These are phyloP conservation scores for Xylariales sp. DNA, from an alignment of 2,329 filamentous ascomycete genomes.

Conservation along the genomic window DNA sequence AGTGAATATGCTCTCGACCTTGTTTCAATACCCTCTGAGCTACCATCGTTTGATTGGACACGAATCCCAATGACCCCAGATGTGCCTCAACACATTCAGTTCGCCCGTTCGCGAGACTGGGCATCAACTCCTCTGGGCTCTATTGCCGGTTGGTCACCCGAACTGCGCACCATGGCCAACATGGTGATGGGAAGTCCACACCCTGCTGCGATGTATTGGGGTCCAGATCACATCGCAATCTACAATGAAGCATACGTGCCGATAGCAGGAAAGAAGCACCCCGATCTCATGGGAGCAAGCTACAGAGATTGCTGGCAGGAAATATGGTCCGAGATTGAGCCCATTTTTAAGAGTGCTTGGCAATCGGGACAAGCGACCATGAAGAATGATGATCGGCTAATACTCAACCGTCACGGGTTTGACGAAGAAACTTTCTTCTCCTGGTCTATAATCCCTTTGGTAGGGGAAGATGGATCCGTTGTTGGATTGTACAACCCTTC, in stretches of 20 bases:
- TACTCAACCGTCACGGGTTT: constrained; percentile 64
- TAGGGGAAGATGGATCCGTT: constrained; percentile 69
- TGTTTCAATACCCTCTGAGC: constrained; percentile 17
- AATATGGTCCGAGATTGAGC: constrained; percentile 68
- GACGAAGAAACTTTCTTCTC: constrained; percentile 80
- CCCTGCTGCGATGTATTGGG: constrained; percentile 77
- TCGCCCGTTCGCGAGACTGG: constrained; percentile 72
- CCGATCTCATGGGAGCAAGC: constrained; percentile 66
- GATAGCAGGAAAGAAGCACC: constrained; percentile 74
- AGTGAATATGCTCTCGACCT: constrained; percentile 17
- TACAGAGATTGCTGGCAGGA: constrained; percentile 69
- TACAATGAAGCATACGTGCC: constrained; percentile 71
- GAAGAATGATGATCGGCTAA: constrained; percentile 78
- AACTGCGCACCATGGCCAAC: constrained; percentile 75
- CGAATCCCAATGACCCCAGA: constrained; percentile 58
- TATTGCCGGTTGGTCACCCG: constrained; percentile 67
- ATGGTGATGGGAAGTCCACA: constrained; percentile 76
- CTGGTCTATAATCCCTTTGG: constrained; percentile 75
- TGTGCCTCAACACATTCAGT: constrained; percentile 67
- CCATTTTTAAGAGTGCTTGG: constrained; percentile 63
- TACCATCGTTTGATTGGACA: constrained; percentile 77
- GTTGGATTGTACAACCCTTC: constrained; percentile 75
- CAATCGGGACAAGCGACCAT: constrained; percentile 72
- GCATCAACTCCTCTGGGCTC: constrained; percentile 67
- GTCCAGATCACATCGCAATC: constrained; percentile 61